A percentile compares a stretch with the other conserved stretches of the same genome.
Evolutionary conservation across 176 grass and related monocot genomes (phyloP).

Genomic region (Cenchrus purpureus): DNA sequence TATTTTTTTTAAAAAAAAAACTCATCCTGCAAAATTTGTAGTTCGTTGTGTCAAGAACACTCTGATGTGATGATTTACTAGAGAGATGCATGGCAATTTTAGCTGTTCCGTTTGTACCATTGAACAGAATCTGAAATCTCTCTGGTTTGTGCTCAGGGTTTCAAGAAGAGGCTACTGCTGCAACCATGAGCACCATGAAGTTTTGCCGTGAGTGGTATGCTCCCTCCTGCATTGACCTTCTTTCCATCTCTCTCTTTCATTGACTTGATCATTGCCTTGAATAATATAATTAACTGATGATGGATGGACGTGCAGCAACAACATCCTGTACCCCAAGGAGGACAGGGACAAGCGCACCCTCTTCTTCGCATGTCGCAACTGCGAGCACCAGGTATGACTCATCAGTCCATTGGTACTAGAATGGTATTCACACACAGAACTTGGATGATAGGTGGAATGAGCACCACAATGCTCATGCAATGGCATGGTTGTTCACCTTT

Average conservation of each 20-base stretch:
- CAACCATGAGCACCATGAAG: constrained; percentile 61
- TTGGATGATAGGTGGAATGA: neutral
- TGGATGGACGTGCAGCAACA: constrained; percentile 53
- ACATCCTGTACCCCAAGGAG: constrained; percentile 81
- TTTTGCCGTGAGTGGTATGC: constrained; percentile 47
- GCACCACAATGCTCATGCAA: neutral
- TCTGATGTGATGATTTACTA: neutral
- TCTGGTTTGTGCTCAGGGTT: neutral
- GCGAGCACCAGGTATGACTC: constrained; percentile 67
- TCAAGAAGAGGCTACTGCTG: neutral
- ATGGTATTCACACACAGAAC: neutral
- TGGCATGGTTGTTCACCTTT: neutral
- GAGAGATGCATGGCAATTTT: neutral
- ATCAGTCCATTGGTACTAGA: neutral
- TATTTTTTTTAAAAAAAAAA: too few species aligned
- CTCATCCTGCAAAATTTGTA: neutral
- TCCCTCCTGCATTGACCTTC: neutral
- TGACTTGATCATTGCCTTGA: neutral
- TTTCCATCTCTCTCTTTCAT: neutral
- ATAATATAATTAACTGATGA: neutral
- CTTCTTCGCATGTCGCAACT: constrained; percentile 75
- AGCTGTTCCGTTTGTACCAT: neutral
- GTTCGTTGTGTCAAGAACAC: neutral
- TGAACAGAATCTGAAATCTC: neutral
- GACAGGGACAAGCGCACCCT: constrained; percentile 51